Base-by-base conservation (phyloP, 2,329 filamentous ascomycete genomes). In the Aspergillus intermedius region DNA sequence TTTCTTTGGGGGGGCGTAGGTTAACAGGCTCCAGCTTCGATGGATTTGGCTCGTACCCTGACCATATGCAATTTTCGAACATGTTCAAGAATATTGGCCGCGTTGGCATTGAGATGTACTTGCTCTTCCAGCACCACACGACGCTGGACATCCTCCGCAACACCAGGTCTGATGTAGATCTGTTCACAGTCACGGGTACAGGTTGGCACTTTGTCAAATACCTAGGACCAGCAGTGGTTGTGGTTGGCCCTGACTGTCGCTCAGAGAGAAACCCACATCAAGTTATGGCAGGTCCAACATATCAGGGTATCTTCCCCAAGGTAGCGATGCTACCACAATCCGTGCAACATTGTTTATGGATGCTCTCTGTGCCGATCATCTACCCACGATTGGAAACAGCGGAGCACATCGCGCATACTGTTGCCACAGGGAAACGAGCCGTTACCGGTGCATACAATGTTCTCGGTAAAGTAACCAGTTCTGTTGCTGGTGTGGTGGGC, bases 171-270 rank as follows among this genome's bases (percentile, higher is more conserved):
- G 93, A 98, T 62, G 79, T 84, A 43, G 93, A 98, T 60, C 81
- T 98, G 5, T 98, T 98, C 71, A 97, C 91, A 1, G 86, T 98
- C 48, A 97, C 93, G 0, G 91, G 93, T n/a, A 87, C 87, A 17
- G 93, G 93, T 6, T 98, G 93, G 93, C 93, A 98, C 69, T 98
- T 97, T 68, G 82, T 98, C 70, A 98, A 98, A 70, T 96, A 87
- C 60, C 81, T 98, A 5, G 93, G 93, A 0, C 93, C 93, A 0
- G 88, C 88, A 4, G 84, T 98, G 10, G 90, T 89, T 0, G 86
- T 95, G 0, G 85, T 95, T 45, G 93, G 91, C 0, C 86, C 88
- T 2, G 93, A 98, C 67, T 91, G 90, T 58, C 83, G 93, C 46
- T 95, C 91, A 4, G 93, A 98, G 70, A 78, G 93, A 45, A 95